A percentile compares a stretch with the other conserved stretches of the same genome.
phyloP scores from a whole-genome alignment of 805 yeast genomes.

The Barnettozyma sp. region DNA sequence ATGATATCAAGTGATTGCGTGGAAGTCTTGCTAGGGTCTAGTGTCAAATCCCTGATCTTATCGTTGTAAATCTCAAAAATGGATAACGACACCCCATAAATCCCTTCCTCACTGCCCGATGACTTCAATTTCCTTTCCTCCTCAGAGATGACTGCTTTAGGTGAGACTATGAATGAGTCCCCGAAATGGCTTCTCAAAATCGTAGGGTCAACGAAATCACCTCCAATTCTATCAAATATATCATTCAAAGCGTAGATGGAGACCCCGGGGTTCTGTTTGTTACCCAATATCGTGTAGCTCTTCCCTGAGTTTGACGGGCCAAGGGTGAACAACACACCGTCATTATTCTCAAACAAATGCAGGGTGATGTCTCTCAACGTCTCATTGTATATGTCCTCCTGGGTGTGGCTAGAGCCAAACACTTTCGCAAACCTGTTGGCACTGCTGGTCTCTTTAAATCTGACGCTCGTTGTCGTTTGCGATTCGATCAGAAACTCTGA shows the following conservation, averaged over 20 bases:
- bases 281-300: conserved; percentile 33
- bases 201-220: conserved; percentile 16
- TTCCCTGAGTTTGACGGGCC: conserved; percentile 54
- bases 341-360: conserved; percentile 28
- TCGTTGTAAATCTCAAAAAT: conserved; percentile 50
- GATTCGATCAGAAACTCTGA: conserved; percentile 21
- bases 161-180: conserved; percentile 18
- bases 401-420: conserved; percentile 26
- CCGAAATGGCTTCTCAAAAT: conserved; percentile 20
- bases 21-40: conserved; percentile 21
- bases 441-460: conserved; percentile 23
- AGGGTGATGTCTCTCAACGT: conserved; percentile 17
- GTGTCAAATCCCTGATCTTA: conserved; percentile 33
- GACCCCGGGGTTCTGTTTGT: conserved; percentile 31
- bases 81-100: conserved; percentile 38
- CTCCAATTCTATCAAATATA: conserved; percentile 26
- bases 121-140: conserved; percentile 8
- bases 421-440: conserved; percentile 29
- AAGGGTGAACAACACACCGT: conserved; percentile 39
- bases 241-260: conserved; percentile 30
- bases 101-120: too few relatives aligned
- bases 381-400: conserved; percentile 31
- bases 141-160: conserved; percentile 12
- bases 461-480: conserved; percentile 17
- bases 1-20: conserved; percentile 34